Conservation (phyloP, 2,329 filamentous ascomycete genomes). For the Ploettnerulaceae sp. region DNA sequence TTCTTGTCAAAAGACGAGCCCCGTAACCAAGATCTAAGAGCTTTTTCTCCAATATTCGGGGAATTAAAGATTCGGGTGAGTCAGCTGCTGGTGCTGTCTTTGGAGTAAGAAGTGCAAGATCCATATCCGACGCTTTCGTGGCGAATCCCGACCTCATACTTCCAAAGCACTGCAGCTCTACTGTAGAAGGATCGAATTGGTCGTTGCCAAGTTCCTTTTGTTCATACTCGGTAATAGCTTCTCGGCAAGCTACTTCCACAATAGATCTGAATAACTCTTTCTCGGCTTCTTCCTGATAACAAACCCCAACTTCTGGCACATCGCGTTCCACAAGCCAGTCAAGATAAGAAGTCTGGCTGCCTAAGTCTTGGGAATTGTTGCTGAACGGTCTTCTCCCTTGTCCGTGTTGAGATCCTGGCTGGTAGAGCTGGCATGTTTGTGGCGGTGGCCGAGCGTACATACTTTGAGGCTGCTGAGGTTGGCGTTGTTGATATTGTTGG, state of each 20-base stretch:
- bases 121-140: slow-evolving; percentile 85
- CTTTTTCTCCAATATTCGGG: slow-evolving; percentile 68
- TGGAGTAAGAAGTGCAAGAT: slow-evolving; percentile 71
- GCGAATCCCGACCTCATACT: slow-evolving; percentile 83
- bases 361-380: slow-evolving; percentile 40
- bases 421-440: slow-evolving; percentile 31
- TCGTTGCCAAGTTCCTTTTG: slow-evolving; percentile 37
- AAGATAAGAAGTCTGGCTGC: slow-evolving; percentile 45
- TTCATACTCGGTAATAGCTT: slow-evolving; percentile 53
- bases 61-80: slow-evolving; percentile 56
- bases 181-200: slow-evolving; percentile 47
- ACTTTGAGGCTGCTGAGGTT: slow-evolving; percentile 10
- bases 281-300: slow-evolving; percentile 54
- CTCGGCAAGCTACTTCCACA: slow-evolving; percentile 61
- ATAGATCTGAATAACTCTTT: slow-evolving; percentile 66
- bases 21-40: slow-evolving; percentile 69
- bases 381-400: slow-evolving; percentile 17
- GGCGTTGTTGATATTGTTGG: slow-evolving; percentile 5
- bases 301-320: slow-evolving; percentile 49
- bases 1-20: slow-evolving; percentile 70
- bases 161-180: slow-evolving; percentile 74
- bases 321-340: slow-evolving; percentile 41
- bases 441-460: slow-evolving; percentile 18
- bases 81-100: slow-evolving; percentile 51
- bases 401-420: slow-evolving; percentile 21